Conservation (phyloP, 75 land plant genomes). For the Chamaecyparis obtusa region DNA sequence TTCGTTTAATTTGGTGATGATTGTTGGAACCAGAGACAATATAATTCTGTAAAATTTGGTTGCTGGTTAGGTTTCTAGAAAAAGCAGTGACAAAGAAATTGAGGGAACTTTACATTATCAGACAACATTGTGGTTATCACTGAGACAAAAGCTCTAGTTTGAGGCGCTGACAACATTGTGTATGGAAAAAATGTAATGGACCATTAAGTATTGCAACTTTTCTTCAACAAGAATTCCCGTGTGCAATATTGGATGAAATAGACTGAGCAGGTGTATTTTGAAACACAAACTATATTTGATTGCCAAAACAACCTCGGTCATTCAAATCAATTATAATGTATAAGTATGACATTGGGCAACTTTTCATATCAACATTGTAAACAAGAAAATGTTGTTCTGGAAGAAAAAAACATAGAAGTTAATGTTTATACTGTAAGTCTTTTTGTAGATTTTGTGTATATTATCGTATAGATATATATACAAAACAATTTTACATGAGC, state of each 20-base stretch:
- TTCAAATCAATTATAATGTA: too few species aligned
- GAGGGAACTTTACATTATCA: background rate
- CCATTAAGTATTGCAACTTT: background rate
- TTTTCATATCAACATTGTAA: too few species aligned
- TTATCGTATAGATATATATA: too few species aligned
- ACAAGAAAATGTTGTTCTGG: too few species aligned
- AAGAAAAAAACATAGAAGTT: too few species aligned
- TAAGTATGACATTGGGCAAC: too few species aligned
- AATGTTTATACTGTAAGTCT: too few species aligned
- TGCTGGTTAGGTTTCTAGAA: background rate
- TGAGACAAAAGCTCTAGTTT: background rate
- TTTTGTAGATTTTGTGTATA: too few species aligned
- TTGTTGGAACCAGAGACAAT: background rate
- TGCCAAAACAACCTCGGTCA: too few species aligned
- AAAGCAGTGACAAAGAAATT: background rate
- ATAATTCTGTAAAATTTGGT: background rate
- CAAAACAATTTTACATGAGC: too few species aligned
- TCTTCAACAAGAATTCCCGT: too few species aligned
- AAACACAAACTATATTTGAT: too few species aligned
- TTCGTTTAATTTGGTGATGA: background rate
- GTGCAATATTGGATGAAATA: background rate
- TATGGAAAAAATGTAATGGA: background rate
- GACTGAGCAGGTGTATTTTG: background rate
- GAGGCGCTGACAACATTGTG: background rate
- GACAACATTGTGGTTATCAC: background rate